Evolutionary conservation across 768 basidiomycete species (phyloP).

Genomic region (Leccinum subgranulosum): DNA sequence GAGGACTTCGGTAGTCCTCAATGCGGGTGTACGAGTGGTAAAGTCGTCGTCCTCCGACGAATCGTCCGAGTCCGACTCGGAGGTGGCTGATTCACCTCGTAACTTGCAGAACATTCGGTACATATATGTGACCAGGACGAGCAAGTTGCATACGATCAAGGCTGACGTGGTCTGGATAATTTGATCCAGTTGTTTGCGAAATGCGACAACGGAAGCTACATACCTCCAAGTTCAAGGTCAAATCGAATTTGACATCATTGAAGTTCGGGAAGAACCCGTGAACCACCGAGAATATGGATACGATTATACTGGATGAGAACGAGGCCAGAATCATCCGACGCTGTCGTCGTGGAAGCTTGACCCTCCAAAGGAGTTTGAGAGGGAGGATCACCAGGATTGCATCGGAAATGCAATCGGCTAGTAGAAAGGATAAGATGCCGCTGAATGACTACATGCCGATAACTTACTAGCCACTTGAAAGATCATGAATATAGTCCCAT

Average conservation of each 20-base stretch:
- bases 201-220: not conserved
- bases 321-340: conserved; percentile 15
- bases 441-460: not conserved
- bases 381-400: not conserved
- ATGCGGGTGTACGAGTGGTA: not conserved
- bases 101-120: conserved; percentile 3
- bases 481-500: not conserved
- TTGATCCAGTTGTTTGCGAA: not conserved
- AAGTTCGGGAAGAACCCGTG: not conserved
- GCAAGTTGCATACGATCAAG: conserved; percentile 14
- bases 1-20: not conserved
- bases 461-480: not conserved
- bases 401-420: not conserved
- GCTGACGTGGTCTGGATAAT: not conserved
- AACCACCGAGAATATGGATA: conserved; percentile 3
- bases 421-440: not conserved
- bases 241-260: not conserved
- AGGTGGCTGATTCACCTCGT: not conserved
- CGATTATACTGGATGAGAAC: conserved; percentile 9
- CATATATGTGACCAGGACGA: conserved; percentile 10
- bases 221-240: not conserved
- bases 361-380: conserved; percentile 9
- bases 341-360: conserved; percentile 13
- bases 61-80: not conserved
- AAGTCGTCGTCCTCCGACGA: conserved; percentile 8